phyloP scores from a whole-genome alignment of 2,329 filamentous ascomycete genomes.

The Penicillium sp. region DNA sequence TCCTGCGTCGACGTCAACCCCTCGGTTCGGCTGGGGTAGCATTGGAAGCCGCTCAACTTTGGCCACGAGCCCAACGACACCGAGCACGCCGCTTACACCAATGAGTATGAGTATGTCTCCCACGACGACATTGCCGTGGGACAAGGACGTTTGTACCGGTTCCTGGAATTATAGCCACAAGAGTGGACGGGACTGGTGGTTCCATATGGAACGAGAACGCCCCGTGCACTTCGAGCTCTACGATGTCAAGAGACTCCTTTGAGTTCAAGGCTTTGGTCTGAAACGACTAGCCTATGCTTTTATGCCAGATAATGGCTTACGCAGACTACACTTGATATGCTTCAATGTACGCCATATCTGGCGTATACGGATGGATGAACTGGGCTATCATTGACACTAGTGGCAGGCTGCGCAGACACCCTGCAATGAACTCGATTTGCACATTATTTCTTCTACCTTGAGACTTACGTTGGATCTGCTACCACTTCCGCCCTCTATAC shows the following conservation, averaged over 20 bases:
- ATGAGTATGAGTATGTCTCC: conserved; percentile 37
- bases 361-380: conserved; percentile 8
- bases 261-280: conserved; percentile 13
- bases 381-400: conserved; percentile 1
- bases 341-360: conserved; percentile 1
- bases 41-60: conserved; percentile 38
- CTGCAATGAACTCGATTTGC: not conserved
- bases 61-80: conserved; percentile 36
- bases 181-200: conserved; percentile 50
- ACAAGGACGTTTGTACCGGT: conserved; percentile 49
- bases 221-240: conserved; percentile 38
- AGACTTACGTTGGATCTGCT: conserved; percentile 7
- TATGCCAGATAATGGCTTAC: not conserved
- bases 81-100: conserved; percentile 38
- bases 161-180: conserved; percentile 49
- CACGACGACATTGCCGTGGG: conserved; percentile 40
- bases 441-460: not conserved
- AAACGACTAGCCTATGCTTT: not conserved
- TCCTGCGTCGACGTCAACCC: conserved; percentile 37
- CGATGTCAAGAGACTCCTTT: conserved; percentile 42
- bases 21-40: conserved; percentile 43
- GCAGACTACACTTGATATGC: conserved; percentile 3
- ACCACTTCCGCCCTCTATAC: not conserved
- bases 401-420: not conserved
- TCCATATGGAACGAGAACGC: conserved; percentile 50